Evolutionary conservation across 768 basidiomycete genomes (phyloP), one percentile per base, ranked within the genome.

Genomic region (Termitomyces sp.): DNA sequence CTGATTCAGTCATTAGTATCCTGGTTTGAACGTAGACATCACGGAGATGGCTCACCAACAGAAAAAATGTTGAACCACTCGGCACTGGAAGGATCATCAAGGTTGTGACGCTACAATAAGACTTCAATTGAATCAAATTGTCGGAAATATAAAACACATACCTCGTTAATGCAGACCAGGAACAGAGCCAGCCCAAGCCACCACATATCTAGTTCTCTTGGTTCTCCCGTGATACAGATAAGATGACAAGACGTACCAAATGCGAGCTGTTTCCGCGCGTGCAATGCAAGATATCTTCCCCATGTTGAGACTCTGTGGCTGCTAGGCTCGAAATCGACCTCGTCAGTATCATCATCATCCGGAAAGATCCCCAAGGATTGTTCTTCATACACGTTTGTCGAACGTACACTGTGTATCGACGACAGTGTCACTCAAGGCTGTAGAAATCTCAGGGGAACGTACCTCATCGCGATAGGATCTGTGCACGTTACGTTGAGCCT

Each of bases 351-450:
- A 12, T 82, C 76, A 3, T 81, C 73, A 3, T 75, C 67, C 15
- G 74, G 71, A 63, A 86, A 94, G 45, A 95, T 73, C 2, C 94
- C 96, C 23, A 98, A 79, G 0, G 93, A 94, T 53, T 83, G 85
- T 64, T 97, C 95, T 70, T 99, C 96, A 66, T 98, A 97, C 0
- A 92, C 91, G 62, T 93, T 92, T 46, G 89, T 87, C n/a, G 91
- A 87, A 11, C 96, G 91, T 21, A 98, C 91, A 67, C 90, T 90
- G 50, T 2, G 40, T 12, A 23, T 3, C 40, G 30, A 10, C 23
- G 23, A 23, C 23, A 2, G 23, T 38, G n/a, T 62, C 12, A 41
- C 30, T 9, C 35, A 47, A 14, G 19, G 31, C 1, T 14, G 9
- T 5, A 46, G 4, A n/a, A 33, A 28, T 12, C 14, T 5, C 3